Evolutionary conservation across 1,284 basidiomycete species (phyloP).

Genomic region (Serendipita sp.): DNA sequence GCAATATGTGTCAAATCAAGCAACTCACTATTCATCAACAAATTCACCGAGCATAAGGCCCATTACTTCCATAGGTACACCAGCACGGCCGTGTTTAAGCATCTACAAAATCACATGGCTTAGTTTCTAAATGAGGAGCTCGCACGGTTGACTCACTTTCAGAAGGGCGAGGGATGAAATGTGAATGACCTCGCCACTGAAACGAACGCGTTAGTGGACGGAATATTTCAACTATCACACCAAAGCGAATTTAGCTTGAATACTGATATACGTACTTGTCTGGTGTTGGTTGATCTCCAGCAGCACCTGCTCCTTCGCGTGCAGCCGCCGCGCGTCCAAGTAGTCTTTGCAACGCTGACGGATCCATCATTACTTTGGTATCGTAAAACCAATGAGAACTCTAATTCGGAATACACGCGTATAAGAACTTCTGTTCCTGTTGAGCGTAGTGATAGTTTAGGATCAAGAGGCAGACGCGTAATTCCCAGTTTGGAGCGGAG

Average conservation of each 20-base stretch:
- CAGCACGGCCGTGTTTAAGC: slow-evolving; percentile 97
- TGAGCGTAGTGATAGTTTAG: neutral
- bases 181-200: slow-evolving; percentile 88
- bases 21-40: slow-evolving; percentile 95
- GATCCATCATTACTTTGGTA: neutral
- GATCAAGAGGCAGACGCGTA: neutral
- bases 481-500: neutral
- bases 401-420: no score
- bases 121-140: neutral
- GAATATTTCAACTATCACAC: neutral
- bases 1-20: neutral
- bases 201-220: slow-evolving; percentile 4
- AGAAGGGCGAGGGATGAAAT: slow-evolving; percentile 88
- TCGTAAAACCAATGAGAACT: no score
- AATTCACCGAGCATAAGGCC: slow-evolving; percentile 98
- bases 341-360: slow-evolving; percentile 6
- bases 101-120: slow-evolving; percentile 41
- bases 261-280: slow-evolving; percentile 42
- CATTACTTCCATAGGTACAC: slow-evolving; percentile 99
- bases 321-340: slow-evolving; percentile 8
- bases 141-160: slow-evolving; percentile 42
- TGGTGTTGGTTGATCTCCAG: slow-evolving; percentile 41
- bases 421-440: no score
- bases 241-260: slow-evolving; percentile 5
- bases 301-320: slow-evolving; percentile 15